These are phyloP conservation scores for Melampsora americana DNA, from an alignment of 1,284 basidiomycete genomes.

Conservation along the genomic window DNA sequence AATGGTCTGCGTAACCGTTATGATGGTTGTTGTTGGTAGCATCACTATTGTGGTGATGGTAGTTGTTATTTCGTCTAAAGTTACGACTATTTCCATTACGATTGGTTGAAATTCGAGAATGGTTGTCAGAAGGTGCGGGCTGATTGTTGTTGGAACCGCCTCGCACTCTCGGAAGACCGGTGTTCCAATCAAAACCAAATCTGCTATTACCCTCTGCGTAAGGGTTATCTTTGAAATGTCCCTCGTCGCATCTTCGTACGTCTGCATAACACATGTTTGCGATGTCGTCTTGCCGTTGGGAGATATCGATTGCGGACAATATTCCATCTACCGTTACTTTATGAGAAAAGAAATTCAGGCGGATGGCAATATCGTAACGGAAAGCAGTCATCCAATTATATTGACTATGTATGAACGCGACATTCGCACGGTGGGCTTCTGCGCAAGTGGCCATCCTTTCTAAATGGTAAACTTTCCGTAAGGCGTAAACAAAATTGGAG, in stretches of 20 bases:
- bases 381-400: not conserved
- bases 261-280: not conserved
- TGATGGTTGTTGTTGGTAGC: too few species aligned
- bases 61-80: too few species aligned
- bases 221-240: not conserved
- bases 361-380: constrained; percentile 2
- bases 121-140: too few species aligned
- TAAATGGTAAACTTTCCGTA: not conserved
- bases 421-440: not conserved
- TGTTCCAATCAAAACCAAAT: too few species aligned
- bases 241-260: not conserved
- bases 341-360: not conserved
- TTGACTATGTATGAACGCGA: not conserved
- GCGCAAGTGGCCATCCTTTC: not conserved
- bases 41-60: too few species aligned
- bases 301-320: not conserved
- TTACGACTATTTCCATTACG: too few species aligned
- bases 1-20: too few species aligned
- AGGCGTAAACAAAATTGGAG: not conserved
- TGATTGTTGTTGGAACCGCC: not conserved
- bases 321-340: not conserved
- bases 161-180: not conserved
- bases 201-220: not conserved
- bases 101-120: too few species aligned
- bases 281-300: not conserved